Base-by-base conservation (phyloP, 2,329 filamentous ascomycete species). In the Colletotrichum sp. region DNA sequence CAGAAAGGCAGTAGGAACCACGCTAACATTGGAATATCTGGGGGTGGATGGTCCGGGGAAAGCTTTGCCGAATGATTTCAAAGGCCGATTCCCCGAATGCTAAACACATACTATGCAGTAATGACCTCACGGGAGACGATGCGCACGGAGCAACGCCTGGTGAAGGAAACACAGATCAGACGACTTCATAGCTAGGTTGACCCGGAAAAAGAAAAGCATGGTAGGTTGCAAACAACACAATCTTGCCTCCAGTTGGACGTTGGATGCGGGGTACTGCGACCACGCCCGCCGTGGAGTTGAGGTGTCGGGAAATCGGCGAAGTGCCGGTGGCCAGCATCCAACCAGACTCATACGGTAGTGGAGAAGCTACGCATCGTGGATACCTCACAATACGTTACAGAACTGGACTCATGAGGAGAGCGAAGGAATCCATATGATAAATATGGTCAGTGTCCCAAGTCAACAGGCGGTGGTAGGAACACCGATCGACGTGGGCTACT, bases 241-340 rank as follows among this genome's bases (percentile, higher is more conserved):
- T 21, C 6, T 13, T 21, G 44, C 18, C 44, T 49, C n/a, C 10
- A n/a, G 10, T 49, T 21, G 44, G 44, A 21, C 6, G 10, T 49
- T 49, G 44, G 3, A 2, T 49, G 44, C 6, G 44, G 44, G 44
- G 44, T 49, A 8, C 44, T 49, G 10, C 3, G n/a, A 13, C 18
- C 44, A 49, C 44, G 4, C 24, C 57, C 26, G 18, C 16, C 28
- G 13, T n/a, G 57, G 16, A 10, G 26, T n/a, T 3, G 57, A 30
- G 6, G 57, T n/a, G 24, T 32, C 64, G 64, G 64, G 39, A 66
- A 52, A 66, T 52, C 39, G 36, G 64, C 34, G 18, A 66, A 66
- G 12, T 18, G 64, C 64, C 64, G 64, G 26, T 32, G 39, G 26
- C 2, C 15, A 30, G 21, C 26, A 60, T 30, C 57, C 26, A 60